Conservation (phyloP, 768 basidiomycete genomes). For the Boletellus ananas region DNA sequence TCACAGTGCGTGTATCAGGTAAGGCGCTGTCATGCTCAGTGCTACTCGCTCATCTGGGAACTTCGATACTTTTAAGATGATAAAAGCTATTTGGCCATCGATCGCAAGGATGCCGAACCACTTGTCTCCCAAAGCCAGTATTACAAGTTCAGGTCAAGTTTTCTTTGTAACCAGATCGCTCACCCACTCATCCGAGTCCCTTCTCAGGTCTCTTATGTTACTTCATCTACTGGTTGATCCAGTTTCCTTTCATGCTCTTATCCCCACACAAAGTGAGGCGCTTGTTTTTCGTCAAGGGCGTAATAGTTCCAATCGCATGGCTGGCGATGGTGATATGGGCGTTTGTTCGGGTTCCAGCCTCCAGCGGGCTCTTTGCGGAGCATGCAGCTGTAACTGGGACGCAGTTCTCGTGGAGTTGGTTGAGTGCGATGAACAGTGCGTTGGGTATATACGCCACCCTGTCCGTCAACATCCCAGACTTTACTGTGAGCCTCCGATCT, state of each 20-base stretch:
- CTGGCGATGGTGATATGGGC: slow-evolving; percentile 54
- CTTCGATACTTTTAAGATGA: slow-evolving; percentile 40
- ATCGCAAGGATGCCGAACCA: slow-evolving; percentile 61
- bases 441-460: slow-evolving; percentile 72
- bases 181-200: no score
- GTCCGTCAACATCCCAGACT: slow-evolving; percentile 82
- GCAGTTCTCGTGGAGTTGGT: slow-evolving; percentile 72
- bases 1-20: slow-evolving; percentile 72
- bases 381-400: slow-evolving; percentile 45
- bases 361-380: slow-evolving; percentile 53
- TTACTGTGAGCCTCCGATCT: slow-evolving; percentile 44
- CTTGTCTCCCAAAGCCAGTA: slow-evolving; percentile 53
- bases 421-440: slow-evolving; percentile 71
- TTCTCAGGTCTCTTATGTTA: slow-evolving; percentile 26
- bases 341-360: slow-evolving; percentile 60
- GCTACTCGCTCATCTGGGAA: not conserved
- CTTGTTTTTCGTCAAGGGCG: no score
- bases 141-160: slow-evolving; percentile 45
- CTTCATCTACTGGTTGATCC: no score
- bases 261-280: no score
- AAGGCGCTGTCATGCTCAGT: not conserved
- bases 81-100: slow-evolving; percentile 83
- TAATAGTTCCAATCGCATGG: no score
- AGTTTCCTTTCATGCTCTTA: no score
- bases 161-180: not conserved